These are phyloP conservation scores for Penicillium sp. DNA, from an alignment of 2,329 filamentous ascomycete species.

Conservation along the genomic window DNA sequence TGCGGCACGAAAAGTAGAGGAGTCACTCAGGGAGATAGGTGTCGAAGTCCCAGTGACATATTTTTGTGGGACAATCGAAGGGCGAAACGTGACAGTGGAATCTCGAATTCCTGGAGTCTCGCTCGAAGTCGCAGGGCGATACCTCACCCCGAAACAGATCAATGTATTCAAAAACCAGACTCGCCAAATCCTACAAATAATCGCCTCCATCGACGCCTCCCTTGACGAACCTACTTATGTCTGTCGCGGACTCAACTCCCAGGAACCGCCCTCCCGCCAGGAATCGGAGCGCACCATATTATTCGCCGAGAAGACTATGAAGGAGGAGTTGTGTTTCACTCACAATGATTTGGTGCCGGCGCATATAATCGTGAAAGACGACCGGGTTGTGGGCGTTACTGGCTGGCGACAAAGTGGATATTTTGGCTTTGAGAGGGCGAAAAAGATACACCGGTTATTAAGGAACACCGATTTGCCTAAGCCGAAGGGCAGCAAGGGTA, in stretches of 20 bases:
- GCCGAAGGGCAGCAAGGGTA: slow-evolving; percentile 11
- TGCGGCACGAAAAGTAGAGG: slow-evolving; percentile 36
- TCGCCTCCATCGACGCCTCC: slow-evolving; percentile 27
- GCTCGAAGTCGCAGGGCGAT: slow-evolving; percentile 40
- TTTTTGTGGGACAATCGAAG: slow-evolving; percentile 40
- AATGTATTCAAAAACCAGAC: slow-evolving; percentile 37
- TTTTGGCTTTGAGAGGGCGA: slow-evolving; percentile 38
- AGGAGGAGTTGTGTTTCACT: slow-evolving; percentile 31
- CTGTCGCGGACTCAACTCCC: slow-evolving; percentile 33
- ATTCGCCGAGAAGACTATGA: slow-evolving; percentile 27
- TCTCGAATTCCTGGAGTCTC: slow-evolving; percentile 43
- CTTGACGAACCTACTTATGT: slow-evolving; percentile 36
- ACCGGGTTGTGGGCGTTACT: slow-evolving; percentile 38
- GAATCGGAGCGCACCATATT: slow-evolving; percentile 35
- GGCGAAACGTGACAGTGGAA: slow-evolving; percentile 42
- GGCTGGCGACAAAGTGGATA: slow-evolving; percentile 44
- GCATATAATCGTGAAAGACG: slow-evolving; percentile 41
- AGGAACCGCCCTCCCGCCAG: slow-evolving; percentile 23
- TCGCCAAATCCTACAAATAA: slow-evolving; percentile 33
- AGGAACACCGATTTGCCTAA: slow-evolving; percentile 26
- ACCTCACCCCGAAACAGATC: slow-evolving; percentile 36
- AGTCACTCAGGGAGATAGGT: slow-evolving; percentile 32
- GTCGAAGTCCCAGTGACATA: slow-evolving; percentile 38
- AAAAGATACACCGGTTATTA: slow-evolving; percentile 34
- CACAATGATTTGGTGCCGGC: slow-evolving; percentile 41